Conservation (phyloP, 2,329 filamentous ascomycete genomes). For the Arthrocladium fulminans region DNA sequence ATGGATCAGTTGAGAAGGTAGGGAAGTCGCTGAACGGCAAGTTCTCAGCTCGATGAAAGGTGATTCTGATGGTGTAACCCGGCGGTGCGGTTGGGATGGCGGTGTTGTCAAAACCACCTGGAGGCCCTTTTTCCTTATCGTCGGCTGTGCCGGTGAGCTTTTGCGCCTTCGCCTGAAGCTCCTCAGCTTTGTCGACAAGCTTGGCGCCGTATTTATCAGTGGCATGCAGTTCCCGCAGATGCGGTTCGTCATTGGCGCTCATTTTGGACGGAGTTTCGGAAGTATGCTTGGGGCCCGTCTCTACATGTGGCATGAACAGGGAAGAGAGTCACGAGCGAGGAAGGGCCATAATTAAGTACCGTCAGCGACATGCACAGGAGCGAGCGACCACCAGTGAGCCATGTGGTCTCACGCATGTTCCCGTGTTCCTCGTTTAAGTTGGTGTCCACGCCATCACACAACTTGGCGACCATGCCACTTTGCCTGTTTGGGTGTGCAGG, state of each 20-base stretch:
- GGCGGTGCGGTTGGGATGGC: constrained; percentile 64
- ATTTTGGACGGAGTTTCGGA: constrained; percentile 7
- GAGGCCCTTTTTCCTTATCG: constrained; percentile 39
- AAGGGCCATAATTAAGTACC: too few relatives aligned
- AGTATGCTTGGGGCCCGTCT: background rate
- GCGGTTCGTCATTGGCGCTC: constrained; percentile 14
- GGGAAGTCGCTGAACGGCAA: constrained; percentile 74
- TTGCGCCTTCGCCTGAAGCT: constrained; percentile 30
- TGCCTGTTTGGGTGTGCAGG: too few relatives aligned
- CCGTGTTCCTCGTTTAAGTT: too few relatives aligned
- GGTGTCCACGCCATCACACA: too few relatives aligned
- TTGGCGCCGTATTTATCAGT: constrained; percentile 31
- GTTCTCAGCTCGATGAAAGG: constrained; percentile 70
- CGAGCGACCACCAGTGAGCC: too few relatives aligned
- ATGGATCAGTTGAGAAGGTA: constrained; percentile 74
- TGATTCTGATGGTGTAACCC: constrained; percentile 78
- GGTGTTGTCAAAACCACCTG: constrained; percentile 71
- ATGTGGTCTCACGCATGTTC: too few relatives aligned
- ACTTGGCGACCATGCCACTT: too few relatives aligned
- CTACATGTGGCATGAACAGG: background rate
- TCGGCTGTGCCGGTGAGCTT: constrained; percentile 31
- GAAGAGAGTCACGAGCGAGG: background rate
- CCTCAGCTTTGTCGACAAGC: constrained; percentile 32
- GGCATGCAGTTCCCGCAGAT: constrained; percentile 18
- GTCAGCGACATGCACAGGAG: too few relatives aligned